A percentile compares a stretch with the other conserved stretches of the same genome.
phyloP scores from a whole-genome alignment of 2,329 filamentous ascomycete species.

The Phaeosphaeriaceae sp. region DNA sequence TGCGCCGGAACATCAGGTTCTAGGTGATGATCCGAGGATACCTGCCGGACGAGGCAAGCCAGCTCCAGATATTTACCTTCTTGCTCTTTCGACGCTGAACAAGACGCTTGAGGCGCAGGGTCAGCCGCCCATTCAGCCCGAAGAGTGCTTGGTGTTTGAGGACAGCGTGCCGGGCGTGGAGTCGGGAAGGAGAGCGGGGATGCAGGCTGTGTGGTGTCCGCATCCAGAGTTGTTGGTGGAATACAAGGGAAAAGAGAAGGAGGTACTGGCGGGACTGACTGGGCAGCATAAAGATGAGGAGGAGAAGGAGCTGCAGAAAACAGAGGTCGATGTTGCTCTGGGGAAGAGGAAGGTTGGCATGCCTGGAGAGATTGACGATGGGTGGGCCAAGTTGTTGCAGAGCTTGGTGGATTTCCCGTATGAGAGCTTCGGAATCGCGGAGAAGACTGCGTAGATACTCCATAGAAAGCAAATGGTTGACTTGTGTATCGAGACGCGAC shows the following conservation, averaged over 20 bases:
- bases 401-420: conserved; percentile 68
- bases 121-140: conserved; percentile 70
- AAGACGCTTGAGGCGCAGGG: conserved; percentile 68
- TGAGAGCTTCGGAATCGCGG: conserved; percentile 62
- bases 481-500: too few species aligned
- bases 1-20: conserved; percentile 72
- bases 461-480: too few species aligned
- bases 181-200: conserved; percentile 85
- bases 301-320: conserved; percentile 38
- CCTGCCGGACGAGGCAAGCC: conserved; percentile 86
- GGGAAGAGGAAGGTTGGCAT: conserved; percentile 53
- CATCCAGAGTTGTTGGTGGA: conserved; percentile 79
- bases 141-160: conserved; percentile 95
- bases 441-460: neutral
- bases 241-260: conserved; percentile 76
- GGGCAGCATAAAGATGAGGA: conserved; percentile 71
- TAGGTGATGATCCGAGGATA: conserved; percentile 86
- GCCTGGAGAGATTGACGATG: conserved; percentile 65
- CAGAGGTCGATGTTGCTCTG: conserved; percentile 47
- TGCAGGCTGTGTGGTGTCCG: conserved; percentile 93
- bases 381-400: conserved; percentile 62
- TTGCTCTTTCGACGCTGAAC: conserved; percentile 87
- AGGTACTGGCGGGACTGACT: conserved; percentile 83
- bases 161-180: conserved; percentile 94
- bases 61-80: conserved; percentile 89